Base-by-base conservation (phyloP, 192 early-diverging fungal genomes). In the Coemansia sp. region DNA sequence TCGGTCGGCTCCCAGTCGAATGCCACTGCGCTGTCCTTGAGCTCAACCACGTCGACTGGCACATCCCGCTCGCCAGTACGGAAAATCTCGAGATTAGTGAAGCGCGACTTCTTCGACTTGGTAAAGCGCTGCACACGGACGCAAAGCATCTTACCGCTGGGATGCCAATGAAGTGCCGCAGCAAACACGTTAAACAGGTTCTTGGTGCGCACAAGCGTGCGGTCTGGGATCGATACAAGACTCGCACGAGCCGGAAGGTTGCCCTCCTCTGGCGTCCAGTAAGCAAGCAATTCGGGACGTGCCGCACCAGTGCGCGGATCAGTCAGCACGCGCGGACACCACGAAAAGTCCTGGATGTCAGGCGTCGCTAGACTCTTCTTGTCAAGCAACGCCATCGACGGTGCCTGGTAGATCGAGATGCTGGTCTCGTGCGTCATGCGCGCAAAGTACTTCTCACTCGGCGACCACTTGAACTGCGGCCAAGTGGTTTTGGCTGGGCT, bases 191-290 rank as follows among this genome's bases (percentile, higher is more conserved):
- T 94, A 84, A 97, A 95, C 86, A 99, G 86, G 81, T 98, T 98
- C 88, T 98, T 99, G 54, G 94, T 97, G 59, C 94, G 89, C 41
- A 97, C 59, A 58, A 96, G 86, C 55, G 94, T 88, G 73, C 91
- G 89, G 62, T 62, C 75, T 25, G 95, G 96, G n/a, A 98, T 71
- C 38, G 83, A 81, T 63, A 95, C 73, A 30, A 99, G 67, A 22
- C 93, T 95, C n/a, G 98, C 96, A 71, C 96, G 88, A 3, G 97
- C 97, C 30, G 97, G 97, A 74, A 93, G 94, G 81, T 98, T 90
- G 64, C 90, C 94, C 60, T 89, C 83, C 75, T 97, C 93, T 31
- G 96, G 96, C 32, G 93, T 96, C 96, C 96, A 99, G 85, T 93
- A 99, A 47, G 90, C 87, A 24, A 99, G 68, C 52, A 91, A 66